Base-by-base conservation (phyloP, 129 eudicot genomes). In the Oenanthe sinensis region DNA sequence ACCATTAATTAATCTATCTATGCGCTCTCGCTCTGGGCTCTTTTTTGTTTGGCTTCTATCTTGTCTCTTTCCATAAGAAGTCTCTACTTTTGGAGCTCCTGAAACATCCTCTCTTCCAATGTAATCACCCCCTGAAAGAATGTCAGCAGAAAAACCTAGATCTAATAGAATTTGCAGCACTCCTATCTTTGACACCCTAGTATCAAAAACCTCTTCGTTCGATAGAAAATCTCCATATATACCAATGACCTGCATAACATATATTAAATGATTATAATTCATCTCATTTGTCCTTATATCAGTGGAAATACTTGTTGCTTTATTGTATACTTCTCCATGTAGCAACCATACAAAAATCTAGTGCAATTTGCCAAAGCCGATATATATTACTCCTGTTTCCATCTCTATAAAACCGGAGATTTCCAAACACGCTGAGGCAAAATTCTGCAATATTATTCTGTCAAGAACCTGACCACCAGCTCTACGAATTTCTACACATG, bases 381-480 rank as follows among this genome's bases (percentile, higher is more conserved):
- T 43, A 6, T 43, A 43, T 42, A 30, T 43, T 19, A 60, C 73
- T 47, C 79, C 19, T 42, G n/a, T 43, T 47, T 43, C 46, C 37
- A 45, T 24, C 55, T 19, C 19, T 46, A 17, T 50, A 26, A 26
- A 44, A 43, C 11, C 48, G 12, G 17, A 70, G 75, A 54, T 94
- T 50, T 90, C 93, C 65, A 90, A 80, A 71, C 91, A 87, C 81
- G 85, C 88, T 76, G 86, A 40, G 75, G 98, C 96, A 81, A 94
- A 88, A 60, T 84, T 89, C 85, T 87, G 93, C 82, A 94, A 83
- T 82, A 91, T 91, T 37, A 82, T 82, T 84, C 85, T 91, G 84
- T 91, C 97, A 47, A 94, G 93, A 16, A 91, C 97, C 82, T 94
- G 98, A 40, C 98, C 98, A 62, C 98, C 98, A 73, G 84, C 89